Conservation (phyloP, 805 yeast genomes). For the Candida railenensis region DNA sequence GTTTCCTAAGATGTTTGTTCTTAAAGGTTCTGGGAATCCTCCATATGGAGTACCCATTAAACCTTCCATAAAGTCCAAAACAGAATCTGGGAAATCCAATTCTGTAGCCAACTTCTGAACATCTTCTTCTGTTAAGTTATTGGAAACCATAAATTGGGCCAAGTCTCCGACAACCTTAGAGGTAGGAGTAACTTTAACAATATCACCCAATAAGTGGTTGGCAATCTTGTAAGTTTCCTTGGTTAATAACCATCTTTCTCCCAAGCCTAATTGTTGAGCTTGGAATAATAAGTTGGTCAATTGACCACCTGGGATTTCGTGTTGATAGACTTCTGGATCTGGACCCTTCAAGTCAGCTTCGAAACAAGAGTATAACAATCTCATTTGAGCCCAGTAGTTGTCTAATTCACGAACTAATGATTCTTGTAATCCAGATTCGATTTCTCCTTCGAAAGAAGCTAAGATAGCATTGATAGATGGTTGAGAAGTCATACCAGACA, state of each 20-base stretch:
- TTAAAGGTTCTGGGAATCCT: constrained; percentile 99
- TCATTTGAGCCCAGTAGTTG: constrained; percentile 98
- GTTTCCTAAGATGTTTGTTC: constrained; percentile 86
- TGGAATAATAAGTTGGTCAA: constrained; percentile 97
- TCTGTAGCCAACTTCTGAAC: constrained; percentile 83
- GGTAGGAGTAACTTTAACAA: constrained; percentile 98
- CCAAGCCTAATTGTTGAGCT: constrained; percentile 98
- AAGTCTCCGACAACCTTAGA: constrained; percentile 99
- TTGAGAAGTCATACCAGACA: constrained; percentile 98
- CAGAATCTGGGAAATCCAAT: constrained; percentile 98
- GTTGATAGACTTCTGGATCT: constrained; percentile 97
- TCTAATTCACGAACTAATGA: constrained; percentile 78
- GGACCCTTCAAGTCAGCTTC: constrained; percentile 99
- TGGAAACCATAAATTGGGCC: constrained; percentile 99
- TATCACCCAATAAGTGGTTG: constrained; percentile 87
- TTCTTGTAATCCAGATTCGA: constrained; percentile 70
- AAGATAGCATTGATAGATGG: constrained; percentile 92
- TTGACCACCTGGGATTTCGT: constrained; percentile 99
- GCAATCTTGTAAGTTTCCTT: constrained; percentile 93
- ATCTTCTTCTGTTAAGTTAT: constrained; percentile 83
- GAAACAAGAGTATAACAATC: constrained; percentile 92
- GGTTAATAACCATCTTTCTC: constrained; percentile 95
- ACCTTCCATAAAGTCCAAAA: constrained; percentile 97
- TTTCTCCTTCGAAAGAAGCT: constrained; percentile 86
- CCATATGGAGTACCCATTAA: constrained; percentile 99